A percentile compares a stretch with the other conserved stretches of the same genome.
These are phyloP conservation scores for Emydomyces testavorans DNA, from an alignment of 2,329 filamentous ascomycete species.

Conservation along the genomic window DNA sequence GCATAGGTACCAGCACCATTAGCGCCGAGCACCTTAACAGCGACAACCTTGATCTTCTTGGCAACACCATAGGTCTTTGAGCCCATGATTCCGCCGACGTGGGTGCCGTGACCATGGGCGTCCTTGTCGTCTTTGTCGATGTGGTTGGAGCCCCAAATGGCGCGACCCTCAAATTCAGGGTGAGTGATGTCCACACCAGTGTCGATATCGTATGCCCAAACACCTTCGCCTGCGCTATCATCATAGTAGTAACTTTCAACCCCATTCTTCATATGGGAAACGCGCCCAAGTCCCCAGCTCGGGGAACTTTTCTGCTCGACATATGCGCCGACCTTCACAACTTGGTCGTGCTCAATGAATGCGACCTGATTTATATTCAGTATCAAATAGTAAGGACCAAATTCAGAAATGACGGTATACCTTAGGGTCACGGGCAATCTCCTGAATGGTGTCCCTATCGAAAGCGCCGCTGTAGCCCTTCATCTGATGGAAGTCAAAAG, in stretches of 20 bases:
- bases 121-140: slow-evolving; percentile 17
- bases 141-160: slow-evolving; percentile 27
- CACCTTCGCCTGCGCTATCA: slow-evolving; percentile 25
- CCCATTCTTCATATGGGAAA: slow-evolving; percentile 22
- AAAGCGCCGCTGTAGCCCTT: slow-evolving; percentile 12
- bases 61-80: slow-evolving; percentile 29
- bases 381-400: not conserved
- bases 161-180: slow-evolving; percentile 30
- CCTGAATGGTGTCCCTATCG: slow-evolving; percentile 8
- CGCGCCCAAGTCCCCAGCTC: slow-evolving; percentile 29
- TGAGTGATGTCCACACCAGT: slow-evolving; percentile 29
- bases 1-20: slow-evolving; percentile 36
- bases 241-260: slow-evolving; percentile 29
- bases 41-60: slow-evolving; percentile 31
- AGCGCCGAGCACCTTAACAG: slow-evolving; percentile 41
- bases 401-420: not conserved
- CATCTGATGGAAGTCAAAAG: slow-evolving; percentile 6
- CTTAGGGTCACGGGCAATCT: slow-evolving; percentile 7
- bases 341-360: slow-evolving; percentile 13
- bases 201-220: slow-evolving; percentile 31
- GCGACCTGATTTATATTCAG: slow-evolving; percentile 13
- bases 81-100: slow-evolving; percentile 30
- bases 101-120: slow-evolving; percentile 32
- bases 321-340: slow-evolving; percentile 2
- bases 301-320: slow-evolving; percentile 20